Evolutionary conservation across 2,329 filamentous ascomycete genomes (phyloP).

Genomic region (Ophiostoma quercus): DNA sequence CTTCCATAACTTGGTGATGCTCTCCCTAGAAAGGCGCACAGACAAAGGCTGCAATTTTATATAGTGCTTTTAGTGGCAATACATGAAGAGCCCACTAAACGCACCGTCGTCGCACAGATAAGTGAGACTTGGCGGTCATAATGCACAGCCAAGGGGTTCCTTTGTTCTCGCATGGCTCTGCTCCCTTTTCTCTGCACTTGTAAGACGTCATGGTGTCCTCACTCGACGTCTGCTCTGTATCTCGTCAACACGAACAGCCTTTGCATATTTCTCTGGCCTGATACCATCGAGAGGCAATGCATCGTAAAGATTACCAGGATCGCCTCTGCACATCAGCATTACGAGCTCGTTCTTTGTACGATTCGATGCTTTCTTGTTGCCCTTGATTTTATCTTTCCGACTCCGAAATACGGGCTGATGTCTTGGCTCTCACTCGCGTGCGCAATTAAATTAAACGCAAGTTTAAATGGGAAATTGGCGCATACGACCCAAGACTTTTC

Average conservation of each 20-base stretch:
- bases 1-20: neutral
- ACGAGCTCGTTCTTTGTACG: neutral
- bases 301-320: neutral
- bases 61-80: neutral
- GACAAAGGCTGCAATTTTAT: neutral
- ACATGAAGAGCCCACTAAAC: neutral
- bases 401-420: slow-evolving; percentile 15
- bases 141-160: neutral
- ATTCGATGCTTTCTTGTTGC: neutral
- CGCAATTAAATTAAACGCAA: neutral
- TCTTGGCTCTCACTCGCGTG: slow-evolving; percentile 9
- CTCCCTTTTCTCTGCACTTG: neutral
- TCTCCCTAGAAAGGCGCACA: neutral
- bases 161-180: neutral
- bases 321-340: neutral
- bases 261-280: too few species aligned
- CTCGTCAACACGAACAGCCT: too few species aligned
- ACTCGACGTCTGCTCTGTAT: neutral
- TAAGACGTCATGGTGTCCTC: neutral
- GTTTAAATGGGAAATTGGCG: neutral
- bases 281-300: neutral
- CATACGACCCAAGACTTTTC: slow-evolving; percentile 6
- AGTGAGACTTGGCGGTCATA: neutral
- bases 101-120: neutral
- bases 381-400: neutral